A percentile compares a stretch with the other conserved stretches of the same genome.
Conservation (phyloP, 768 basidiomycete genomes). For the Suillus plorans region DNA sequence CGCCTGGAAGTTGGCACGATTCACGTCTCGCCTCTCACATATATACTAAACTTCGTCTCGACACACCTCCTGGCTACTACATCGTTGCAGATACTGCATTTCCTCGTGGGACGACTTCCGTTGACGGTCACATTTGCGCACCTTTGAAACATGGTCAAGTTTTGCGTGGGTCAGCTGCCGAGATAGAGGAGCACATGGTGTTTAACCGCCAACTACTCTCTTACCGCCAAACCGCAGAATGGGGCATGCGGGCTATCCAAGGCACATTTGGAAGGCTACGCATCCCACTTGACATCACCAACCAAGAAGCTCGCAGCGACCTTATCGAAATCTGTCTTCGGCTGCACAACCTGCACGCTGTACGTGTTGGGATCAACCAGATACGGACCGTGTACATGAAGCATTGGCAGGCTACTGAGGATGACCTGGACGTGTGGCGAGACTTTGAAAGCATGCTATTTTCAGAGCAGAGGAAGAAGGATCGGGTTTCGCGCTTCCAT, state of each 20-base stretch:
- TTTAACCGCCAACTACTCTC: slow-evolving; percentile 43
- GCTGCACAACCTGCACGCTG: slow-evolving; percentile 35
- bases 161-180: slow-evolving; percentile 11
- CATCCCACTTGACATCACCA: slow-evolving; percentile 39
- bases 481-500: slow-evolving; percentile 23
- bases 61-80: slow-evolving; percentile 42
- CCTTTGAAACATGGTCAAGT: slow-evolving; percentile 36
- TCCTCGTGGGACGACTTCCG: slow-evolving; percentile 33
- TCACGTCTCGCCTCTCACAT: slow-evolving; percentile 39
- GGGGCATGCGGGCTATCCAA: slow-evolving; percentile 47
- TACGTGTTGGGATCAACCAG: slow-evolving; percentile 30
- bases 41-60: slow-evolving; percentile 32
- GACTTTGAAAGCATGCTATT: too few relatives aligned
- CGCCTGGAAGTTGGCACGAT: slow-evolving; percentile 52
- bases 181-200: slow-evolving; percentile 21
- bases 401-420: too few relatives aligned
- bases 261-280: slow-evolving; percentile 46
- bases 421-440: too few relatives aligned
- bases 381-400: too few relatives aligned
- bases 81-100: slow-evolving; percentile 48
- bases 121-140: slow-evolving; percentile 35
- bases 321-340: slow-evolving; percentile 38
- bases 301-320: slow-evolving; percentile 22
- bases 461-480: too few relatives aligned
- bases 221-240: slow-evolving; percentile 49